phyloP scores from a whole-genome alignment of 495 filamentous ascomycete genomes.

The Astrothelium subdiscretum region DNA sequence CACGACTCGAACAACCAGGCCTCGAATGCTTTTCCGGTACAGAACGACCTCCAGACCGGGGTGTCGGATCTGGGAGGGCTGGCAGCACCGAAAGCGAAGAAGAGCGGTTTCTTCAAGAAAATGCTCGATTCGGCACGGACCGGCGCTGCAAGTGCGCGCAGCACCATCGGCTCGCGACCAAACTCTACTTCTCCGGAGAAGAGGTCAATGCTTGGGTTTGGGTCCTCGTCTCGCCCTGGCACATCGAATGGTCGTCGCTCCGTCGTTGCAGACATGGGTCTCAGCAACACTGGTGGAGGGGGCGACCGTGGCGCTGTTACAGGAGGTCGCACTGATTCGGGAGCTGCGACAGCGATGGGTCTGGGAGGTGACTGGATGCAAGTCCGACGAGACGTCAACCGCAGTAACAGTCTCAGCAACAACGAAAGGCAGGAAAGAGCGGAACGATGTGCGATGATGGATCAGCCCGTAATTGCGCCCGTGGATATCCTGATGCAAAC shows the following conservation, averaged over 20 bases:
- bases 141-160: constrained; percentile 77
- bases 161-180: constrained; percentile 54
- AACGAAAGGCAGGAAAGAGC: constrained; percentile 76
- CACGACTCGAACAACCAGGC: constrained; percentile 47
- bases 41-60: constrained; percentile 31
- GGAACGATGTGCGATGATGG: constrained; percentile 93
- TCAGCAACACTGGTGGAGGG: constrained; percentile 44
- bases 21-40: constrained; percentile 21
- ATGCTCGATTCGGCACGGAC: constrained; percentile 93
- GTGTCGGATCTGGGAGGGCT: constrained; percentile 61
- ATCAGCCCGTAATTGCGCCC: constrained; percentile 74
- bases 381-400: constrained; percentile 86
- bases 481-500: constrained; percentile 78
- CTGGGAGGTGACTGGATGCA: constrained; percentile 81
- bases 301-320: background rate
- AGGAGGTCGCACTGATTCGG: background rate
- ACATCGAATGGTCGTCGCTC: constrained; percentile 17
- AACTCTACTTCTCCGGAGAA: constrained; percentile 32
- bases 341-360: constrained; percentile 54
- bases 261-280: constrained; percentile 26
- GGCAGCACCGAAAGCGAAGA: constrained; percentile 78
- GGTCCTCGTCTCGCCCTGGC: constrained; percentile 15
- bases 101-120: constrained; percentile 91
- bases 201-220: constrained; percentile 4
- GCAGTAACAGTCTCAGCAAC: constrained; percentile 80